Evolutionary conservation across 1,284 basidiomycete species (phyloP).

Genomic region (Apiotrichum porosum): DNA sequence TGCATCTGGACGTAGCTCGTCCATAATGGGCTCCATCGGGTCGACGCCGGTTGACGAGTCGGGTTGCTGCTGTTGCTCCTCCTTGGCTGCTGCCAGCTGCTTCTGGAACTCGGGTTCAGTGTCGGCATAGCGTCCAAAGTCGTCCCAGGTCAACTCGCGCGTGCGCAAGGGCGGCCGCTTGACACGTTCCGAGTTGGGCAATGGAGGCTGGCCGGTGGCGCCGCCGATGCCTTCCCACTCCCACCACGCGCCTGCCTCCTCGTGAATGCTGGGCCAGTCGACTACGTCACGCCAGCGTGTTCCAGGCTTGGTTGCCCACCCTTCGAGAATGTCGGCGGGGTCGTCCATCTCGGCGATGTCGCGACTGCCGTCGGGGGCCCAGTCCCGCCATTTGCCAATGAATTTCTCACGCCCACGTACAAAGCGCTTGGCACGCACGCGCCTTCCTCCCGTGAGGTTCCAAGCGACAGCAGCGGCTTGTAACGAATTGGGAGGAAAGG

Average conservation of each 20-base stretch:
- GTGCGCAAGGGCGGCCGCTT: constrained; percentile 21
- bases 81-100: background rate
- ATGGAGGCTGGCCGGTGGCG: constrained; percentile 29
- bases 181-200: constrained; percentile 13
- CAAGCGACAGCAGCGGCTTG: constrained; percentile 40
- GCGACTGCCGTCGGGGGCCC: constrained; percentile 37
- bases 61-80: too few relatives aligned
- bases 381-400: constrained; percentile 45
- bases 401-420: constrained; percentile 44
- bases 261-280: constrained; percentile 37
- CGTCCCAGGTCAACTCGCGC: constrained; percentile 20
- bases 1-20: constrained; percentile 27
- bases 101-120: constrained; percentile 25
- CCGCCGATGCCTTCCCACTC: constrained; percentile 36
- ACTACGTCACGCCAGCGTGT: constrained; percentile 14
- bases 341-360: constrained; percentile 47
- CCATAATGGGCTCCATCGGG: constrained; percentile 1
- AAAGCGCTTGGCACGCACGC: constrained; percentile 38
- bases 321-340: constrained; percentile 25
- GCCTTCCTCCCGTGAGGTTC: constrained; percentile 44
- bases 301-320: constrained; percentile 5
- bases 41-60: background rate
- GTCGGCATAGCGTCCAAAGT: constrained; percentile 35
- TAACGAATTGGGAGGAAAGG: constrained; percentile 39
- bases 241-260: constrained; percentile 33